A percentile compares a stretch with the other conserved stretches of the same genome.
These are phyloP conservation scores for Alternaria burnsii DNA, from an alignment of 2,329 filamentous ascomycete genomes.

Conservation along the genomic window DNA sequence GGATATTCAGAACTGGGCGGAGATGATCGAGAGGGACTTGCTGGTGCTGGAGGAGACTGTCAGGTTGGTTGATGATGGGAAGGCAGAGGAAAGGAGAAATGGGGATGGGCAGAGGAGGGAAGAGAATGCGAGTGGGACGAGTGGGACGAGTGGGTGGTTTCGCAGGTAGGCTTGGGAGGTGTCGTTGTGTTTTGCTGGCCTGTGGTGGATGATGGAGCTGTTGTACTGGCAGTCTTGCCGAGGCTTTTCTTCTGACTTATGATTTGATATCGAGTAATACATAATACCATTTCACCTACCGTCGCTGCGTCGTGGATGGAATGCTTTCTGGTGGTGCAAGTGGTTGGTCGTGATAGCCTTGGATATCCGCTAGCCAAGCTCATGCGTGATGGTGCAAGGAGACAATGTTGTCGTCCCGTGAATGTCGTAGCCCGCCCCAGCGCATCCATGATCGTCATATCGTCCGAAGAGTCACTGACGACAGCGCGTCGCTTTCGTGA, in stretches of 20 bases:
- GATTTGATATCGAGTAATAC: not conserved
- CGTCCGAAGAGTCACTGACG: not conserved
- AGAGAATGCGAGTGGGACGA: conserved; percentile 43
- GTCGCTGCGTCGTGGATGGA: not conserved
- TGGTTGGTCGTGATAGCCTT: not conserved
- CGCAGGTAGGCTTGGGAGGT: not conserved
- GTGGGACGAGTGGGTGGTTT: conserved; percentile 32
- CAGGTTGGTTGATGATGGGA: conserved; percentile 44
- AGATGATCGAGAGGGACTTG: conserved; percentile 69
- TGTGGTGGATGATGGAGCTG: not conserved
- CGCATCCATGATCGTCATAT: not conserved
- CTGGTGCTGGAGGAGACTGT: conserved; percentile 53
- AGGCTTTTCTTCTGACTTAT: not conserved
- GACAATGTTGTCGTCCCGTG: not conserved
- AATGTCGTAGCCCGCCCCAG: not conserved
- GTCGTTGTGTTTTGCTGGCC: not conserved
- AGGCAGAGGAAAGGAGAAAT: conserved; percentile 15
- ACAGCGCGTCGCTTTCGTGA: conserved; percentile 26
- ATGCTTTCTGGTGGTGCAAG: not conserved
- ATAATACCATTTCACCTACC: not conserved
- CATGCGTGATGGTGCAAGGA: not conserved
- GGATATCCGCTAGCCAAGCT: not conserved
- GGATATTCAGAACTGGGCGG: conserved; percentile 86
- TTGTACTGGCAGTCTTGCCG: not conserved
- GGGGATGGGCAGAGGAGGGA: conserved; percentile 22